Conservation (phyloP, 164 flowering plant genomes). For the Magnolia sinica region DNA sequence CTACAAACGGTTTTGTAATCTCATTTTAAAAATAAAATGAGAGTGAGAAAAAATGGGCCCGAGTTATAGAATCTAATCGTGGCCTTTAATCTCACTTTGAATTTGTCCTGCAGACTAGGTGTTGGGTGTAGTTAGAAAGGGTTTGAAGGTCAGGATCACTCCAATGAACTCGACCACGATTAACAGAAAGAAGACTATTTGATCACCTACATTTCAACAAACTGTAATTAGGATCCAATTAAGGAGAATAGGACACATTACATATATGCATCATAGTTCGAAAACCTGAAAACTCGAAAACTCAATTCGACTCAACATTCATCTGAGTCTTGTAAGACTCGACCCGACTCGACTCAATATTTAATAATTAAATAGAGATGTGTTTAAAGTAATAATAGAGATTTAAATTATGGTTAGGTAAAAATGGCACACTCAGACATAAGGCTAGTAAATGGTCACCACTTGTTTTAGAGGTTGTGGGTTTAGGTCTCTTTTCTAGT, state of each 20-base stretch:
- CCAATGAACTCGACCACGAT: slow-evolving; percentile 12
- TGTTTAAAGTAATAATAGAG: neutral
- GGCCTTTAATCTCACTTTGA: too few species aligned
- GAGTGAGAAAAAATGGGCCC: too few species aligned
- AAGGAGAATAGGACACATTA: neutral
- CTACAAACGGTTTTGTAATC: too few species aligned
- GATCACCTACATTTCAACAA: slow-evolving; percentile 14
- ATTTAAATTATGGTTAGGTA: neutral
- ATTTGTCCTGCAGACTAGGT: too few species aligned
- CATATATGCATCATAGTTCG: neutral
- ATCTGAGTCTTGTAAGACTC: neutral
- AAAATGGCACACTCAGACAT: too few species aligned
- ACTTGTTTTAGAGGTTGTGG: too few species aligned
- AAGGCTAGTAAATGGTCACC: too few species aligned
- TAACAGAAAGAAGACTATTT: slow-evolving; percentile 17
- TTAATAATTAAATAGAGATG: neutral
- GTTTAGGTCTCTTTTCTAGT: too few species aligned
- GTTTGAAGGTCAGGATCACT: slow-evolving; percentile 18
- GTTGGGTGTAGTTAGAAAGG: slow-evolving; percentile 9
- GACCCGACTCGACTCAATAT: too few species aligned
- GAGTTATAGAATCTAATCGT: too few species aligned
- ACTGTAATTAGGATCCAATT: neutral
- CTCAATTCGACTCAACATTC: neutral
- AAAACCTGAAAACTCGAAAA: neutral
- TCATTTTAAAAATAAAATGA: too few species aligned